Base-by-base conservation (phyloP, 805 yeast genomes). In the Metschnikowia sp. region DNA sequence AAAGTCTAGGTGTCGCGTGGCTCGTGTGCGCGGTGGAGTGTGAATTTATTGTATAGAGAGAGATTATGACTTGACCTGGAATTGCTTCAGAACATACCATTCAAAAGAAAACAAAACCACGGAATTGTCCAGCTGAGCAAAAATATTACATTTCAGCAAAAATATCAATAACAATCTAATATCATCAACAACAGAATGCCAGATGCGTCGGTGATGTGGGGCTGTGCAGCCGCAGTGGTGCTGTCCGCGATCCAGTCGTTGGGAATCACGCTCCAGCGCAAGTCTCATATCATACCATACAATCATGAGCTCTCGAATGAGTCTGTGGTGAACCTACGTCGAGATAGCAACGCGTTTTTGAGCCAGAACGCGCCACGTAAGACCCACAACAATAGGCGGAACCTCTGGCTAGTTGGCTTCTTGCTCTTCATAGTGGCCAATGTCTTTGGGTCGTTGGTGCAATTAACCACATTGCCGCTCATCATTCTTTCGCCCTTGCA, bases 401-500 rank as follows among this genome's bases (percentile, higher is more conserved):
- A 80, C 38, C 67, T 86, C 52, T 89, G 96, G 96, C 75, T 87
- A 36, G 50, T 78, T 28, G 97, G 97, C 1, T 79, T 90, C 47
- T 52, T 74, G 4, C 64, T 90, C 38, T 89, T 90, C 61, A 75
- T 90, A 26, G 59, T 78, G 4, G 82, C 96, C 35, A 90, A 89
- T 56, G 68, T 90, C 1, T 68, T 88, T 36, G 97, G 97, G 2
- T 84, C 94, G 2, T 72, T 86, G 15, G 84, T 89, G 28, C 97
- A 90, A 66, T 81, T 90, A 34, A 80, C 94, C 1, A 85, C 96
- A 2, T 70, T 89, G 36, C 97, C 97, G 1, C 69, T 90, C 50
- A 84, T 88, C 38, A 76, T 90, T 2, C 64, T 89, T 48, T 83
- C 90, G 22, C 96, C 96, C 0, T 67, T 89, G 45, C 96, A 89